Conservation (phyloP, 73 alveolate genomes). For the Stentor coeruleus region DNA sequence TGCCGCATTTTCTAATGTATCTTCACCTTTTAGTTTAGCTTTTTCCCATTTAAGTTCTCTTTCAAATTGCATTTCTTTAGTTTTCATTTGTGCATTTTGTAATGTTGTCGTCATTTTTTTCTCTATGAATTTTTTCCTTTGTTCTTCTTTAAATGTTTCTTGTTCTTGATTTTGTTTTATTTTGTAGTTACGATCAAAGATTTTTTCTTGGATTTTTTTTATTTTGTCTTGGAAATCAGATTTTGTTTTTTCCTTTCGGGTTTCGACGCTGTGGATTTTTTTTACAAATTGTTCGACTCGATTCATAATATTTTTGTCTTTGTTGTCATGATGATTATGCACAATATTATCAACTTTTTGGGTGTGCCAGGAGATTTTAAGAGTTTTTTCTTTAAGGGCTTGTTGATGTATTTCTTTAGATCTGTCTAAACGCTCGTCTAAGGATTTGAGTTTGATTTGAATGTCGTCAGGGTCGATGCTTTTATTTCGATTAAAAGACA, state of each 20-base stretch:
- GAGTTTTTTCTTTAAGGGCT: constrained; percentile 1
- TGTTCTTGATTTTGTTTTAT: constrained; percentile 8
- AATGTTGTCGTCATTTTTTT: not conserved
- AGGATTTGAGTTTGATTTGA: not conserved
- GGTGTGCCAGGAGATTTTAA: constrained; percentile 8
- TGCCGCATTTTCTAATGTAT: constrained; percentile 6
- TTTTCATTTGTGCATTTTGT: not conserved
- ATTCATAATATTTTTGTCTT: not conserved
- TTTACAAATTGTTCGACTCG: not conserved
- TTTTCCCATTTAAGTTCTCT: constrained; percentile 10
- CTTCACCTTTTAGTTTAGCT: not conserved
- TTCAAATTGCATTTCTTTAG: not conserved
- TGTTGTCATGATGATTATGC: not conserved
- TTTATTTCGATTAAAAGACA: not conserved
- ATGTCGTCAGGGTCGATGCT: not conserved
- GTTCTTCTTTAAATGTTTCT: not conserved
- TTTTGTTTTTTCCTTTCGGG: not conserved
- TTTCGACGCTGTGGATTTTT: not conserved
- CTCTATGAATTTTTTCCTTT: not conserved
- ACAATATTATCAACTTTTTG: not conserved
- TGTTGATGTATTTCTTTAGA: constrained; percentile 1
- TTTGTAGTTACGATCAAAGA: not conserved
- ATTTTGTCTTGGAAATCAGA: not conserved
- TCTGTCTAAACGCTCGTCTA: not conserved
- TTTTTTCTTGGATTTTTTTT: not conserved